Evolutionary conservation across 2,329 filamentous ascomycete genomes (phyloP).

Genomic region (Epichloe coenophiala): DNA sequence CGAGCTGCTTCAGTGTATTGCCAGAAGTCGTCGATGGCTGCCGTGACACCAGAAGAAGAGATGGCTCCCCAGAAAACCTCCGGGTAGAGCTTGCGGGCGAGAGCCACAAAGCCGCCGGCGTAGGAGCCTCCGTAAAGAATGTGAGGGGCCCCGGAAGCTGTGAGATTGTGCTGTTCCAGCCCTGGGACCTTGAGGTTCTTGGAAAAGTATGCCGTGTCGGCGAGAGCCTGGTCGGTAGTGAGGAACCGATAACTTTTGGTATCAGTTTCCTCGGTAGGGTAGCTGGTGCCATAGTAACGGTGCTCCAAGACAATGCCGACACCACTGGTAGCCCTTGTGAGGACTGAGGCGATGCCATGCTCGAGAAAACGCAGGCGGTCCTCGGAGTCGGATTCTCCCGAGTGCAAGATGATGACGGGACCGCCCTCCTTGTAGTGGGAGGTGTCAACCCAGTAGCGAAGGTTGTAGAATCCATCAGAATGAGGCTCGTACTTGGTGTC

Average conservation of each 20-base stretch:
- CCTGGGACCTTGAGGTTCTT: slow-evolving; percentile 57
- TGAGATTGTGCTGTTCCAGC: slow-evolving; percentile 53
- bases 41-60: slow-evolving; percentile 65
- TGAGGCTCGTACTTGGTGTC: slow-evolving; percentile 68
- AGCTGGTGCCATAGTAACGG: slow-evolving; percentile 71
- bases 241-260: slow-evolving; percentile 66
- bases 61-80: slow-evolving; percentile 69
- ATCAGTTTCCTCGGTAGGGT: slow-evolving; percentile 51
- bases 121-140: slow-evolving; percentile 78
- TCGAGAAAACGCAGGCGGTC: slow-evolving; percentile 56
- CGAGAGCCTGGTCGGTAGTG: slow-evolving; percentile 69
- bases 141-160: slow-evolving; percentile 51
- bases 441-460: slow-evolving; percentile 77
- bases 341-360: slow-evolving; percentile 61
- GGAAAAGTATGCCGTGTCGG: slow-evolving; percentile 72
- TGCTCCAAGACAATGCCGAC: slow-evolving; percentile 75
- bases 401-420: slow-evolving; percentile 64
- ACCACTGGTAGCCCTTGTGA: slow-evolving; percentile 58
- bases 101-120: slow-evolving; percentile 65
- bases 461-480: slow-evolving; percentile 48
- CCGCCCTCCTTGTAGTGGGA: slow-evolving; percentile 63
- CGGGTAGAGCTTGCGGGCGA: slow-evolving; percentile 64
- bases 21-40: slow-evolving; percentile 68
- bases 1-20: slow-evolving; percentile 40
- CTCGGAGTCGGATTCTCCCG: slow-evolving; percentile 55